Base-by-base conservation (phyloP, 345 rosid species). In the Brassica juncea region DNA sequence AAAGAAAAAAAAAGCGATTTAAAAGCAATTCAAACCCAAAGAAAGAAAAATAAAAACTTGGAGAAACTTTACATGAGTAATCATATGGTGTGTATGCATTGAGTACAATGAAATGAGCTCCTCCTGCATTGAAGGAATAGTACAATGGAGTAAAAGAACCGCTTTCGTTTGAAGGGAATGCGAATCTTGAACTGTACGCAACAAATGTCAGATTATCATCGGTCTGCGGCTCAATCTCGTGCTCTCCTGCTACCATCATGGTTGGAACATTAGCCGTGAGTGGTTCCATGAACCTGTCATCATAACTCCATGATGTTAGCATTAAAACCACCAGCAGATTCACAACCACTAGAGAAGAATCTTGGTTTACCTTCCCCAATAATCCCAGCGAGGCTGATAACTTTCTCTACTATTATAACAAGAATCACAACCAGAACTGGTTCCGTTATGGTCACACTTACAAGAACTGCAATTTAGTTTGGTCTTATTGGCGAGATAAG, bases 321-420 rank as follows among this genome's bases (percentile, higher is more conserved):
- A 32, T 55, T 35, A 2, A 30, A 74, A 64, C 44, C 49, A 66
- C 37, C 12, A 66, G 61, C 31, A 2, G 32, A 70, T 10, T 63
- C 37, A 61, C 19, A 44, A 71, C 47, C 14, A 44, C 31, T 32
- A n/a, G 23, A 59, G 0, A 25, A 35, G 23, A 60, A 79, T 47
- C 58, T 68, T 61, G 16, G 55, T 61, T 78, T 79, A 91, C 99
- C 99, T 94, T 84, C 98, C 99, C 98, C 97, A 92, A 67, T 84
- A 87, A 77, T 92, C 99, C 99, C 99, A 94, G 11, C 97, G 94
- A 84, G 99, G 99, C 85, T 94, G 99, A 82, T 90, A 93, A 1
- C 86, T 85, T 80, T 90, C 90, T 71, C 55, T 4, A 66, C 52
- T 65, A 71, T 3, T 8, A 70, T 0, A 57, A 75, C 76, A 76